A percentile compares a stretch with the other conserved stretches of the same genome.
Conservation (phyloP, 768 basidiomycete species). For the Auricularia sp. region DNA sequence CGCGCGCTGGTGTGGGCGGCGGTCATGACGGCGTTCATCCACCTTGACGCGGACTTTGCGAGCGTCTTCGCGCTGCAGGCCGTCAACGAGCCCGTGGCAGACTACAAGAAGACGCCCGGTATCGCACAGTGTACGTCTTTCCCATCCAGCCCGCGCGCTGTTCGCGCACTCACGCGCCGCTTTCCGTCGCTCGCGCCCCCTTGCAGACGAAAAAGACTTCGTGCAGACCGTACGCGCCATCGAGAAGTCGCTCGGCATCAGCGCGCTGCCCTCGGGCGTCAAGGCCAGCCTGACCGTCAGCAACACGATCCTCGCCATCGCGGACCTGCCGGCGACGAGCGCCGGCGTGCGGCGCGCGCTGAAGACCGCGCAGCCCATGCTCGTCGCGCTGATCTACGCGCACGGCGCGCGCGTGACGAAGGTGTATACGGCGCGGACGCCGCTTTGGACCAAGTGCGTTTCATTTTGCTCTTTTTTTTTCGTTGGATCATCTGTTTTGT, state of each 20-base stretch:
- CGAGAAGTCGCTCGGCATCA: constrained; percentile 51
- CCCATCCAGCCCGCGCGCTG: neutral
- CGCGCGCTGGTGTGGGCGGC: constrained; percentile 75
- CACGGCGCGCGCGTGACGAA: neutral
- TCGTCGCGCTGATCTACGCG: constrained; percentile 13
- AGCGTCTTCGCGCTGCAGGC: constrained; percentile 66
- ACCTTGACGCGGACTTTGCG: constrained; percentile 56
- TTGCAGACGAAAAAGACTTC: constrained; percentile 57
- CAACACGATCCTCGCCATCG: constrained; percentile 21
- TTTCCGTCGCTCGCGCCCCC: neutral
- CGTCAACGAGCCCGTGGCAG: constrained; percentile 68
- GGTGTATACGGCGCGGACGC: constrained; percentile 13
- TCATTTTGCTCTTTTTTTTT: too few relatives aligned
- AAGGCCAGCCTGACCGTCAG: constrained; percentile 16
- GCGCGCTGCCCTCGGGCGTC: neutral
- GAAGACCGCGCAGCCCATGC: constrained; percentile 27
- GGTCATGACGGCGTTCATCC: constrained; percentile 65
- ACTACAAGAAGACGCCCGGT: constrained; percentile 55
- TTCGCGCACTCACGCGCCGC: neutral
- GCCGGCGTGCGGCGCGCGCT: constrained; percentile 24
- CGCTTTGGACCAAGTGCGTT: constrained; percentile 32
- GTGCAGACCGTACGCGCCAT: constrained; percentile 57
- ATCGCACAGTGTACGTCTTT: constrained; percentile 53
- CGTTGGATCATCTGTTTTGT: neutral
- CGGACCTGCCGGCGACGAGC: constrained; percentile 16